Evolutionary conservation across 371 early-diverging fungal species (phyloP).

Genomic region (Apophysomyces variabilis): DNA sequence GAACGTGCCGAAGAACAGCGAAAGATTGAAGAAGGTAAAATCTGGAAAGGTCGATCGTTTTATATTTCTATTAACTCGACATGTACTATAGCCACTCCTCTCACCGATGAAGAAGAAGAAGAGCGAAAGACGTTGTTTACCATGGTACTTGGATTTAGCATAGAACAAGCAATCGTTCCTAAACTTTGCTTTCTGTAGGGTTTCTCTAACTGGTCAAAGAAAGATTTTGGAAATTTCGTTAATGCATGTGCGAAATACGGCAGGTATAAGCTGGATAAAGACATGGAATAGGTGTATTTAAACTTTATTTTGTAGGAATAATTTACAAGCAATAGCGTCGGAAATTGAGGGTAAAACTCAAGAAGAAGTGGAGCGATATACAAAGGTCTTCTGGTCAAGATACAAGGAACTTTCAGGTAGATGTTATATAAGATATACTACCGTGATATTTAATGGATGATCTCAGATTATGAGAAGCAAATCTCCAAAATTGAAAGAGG

Average conservation of each 20-base stretch:
- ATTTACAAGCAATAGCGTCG: conserved; percentile 73
- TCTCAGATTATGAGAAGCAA: conserved; percentile 80
- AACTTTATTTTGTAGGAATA: conserved; percentile 42
- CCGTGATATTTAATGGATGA: not conserved
- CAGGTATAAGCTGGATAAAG: conserved; percentile 38
- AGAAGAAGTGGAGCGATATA: conserved; percentile 84
- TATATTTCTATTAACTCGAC: not conserved
- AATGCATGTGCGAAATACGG: conserved; percentile 93
- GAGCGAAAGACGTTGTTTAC: conserved; percentile 80
- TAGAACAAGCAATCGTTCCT: conserved; percentile 2
- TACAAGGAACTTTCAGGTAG: conserved; percentile 78
- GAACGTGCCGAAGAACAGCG: conserved; percentile 81
- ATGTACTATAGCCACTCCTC: conserved; percentile 69
- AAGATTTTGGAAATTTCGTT: conserved; percentile 91
- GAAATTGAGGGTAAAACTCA: conserved; percentile 91
- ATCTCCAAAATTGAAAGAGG: conserved; percentile 89
- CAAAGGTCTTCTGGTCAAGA: conserved; percentile 87
- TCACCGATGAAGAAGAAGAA: conserved; percentile 87
- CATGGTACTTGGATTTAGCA: conserved; percentile 31
- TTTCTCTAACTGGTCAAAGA: conserved; percentile 93
- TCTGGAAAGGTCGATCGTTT: not conserved
- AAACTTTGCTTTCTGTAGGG: conserved; percentile 55
- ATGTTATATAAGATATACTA: conserved; percentile 4
- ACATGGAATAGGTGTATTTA: not conserved
- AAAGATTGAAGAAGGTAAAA: conserved; percentile 68